Evolutionary conservation across 305 asterid species (phyloP).

Genomic region (Solanum aculeatissimum): DNA sequence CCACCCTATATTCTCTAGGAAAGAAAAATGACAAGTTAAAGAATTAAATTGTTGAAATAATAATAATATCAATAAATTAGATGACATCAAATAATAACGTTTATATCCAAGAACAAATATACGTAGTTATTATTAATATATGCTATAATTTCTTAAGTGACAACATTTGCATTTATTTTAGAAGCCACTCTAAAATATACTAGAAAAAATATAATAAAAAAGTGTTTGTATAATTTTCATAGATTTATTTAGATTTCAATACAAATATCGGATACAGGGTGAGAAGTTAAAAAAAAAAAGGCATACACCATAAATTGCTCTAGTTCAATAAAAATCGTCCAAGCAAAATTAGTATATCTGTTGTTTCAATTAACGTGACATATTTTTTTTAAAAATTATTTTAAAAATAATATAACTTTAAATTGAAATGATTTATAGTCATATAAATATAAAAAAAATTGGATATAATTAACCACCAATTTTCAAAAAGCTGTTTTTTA

Average conservation of each 20-base stretch:
- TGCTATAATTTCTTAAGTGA: not conserved
- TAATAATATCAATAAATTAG: not conserved
- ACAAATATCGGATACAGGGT: rapidly evolving
- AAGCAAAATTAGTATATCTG: not conserved
- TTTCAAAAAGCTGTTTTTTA: not conserved
- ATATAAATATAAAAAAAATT: not conserved
- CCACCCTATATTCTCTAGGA: not conserved
- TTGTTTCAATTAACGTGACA: not conserved
- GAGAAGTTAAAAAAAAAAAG: not conserved
- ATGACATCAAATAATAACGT: not conserved
- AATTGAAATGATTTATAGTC: not conserved
- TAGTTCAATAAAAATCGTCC: not conserved
- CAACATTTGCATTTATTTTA: not conserved
- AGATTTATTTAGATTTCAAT: not conserved
- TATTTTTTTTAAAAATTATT: no score
- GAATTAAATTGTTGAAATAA: not conserved
- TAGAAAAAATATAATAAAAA: not conserved
- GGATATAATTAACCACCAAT: not conserved
- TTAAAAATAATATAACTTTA: no score
- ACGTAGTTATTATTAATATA: not conserved
- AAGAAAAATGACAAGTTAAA: not conserved
- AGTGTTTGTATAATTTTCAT: not conserved
- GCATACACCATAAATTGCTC: not conserved
- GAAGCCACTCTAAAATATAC: not conserved
- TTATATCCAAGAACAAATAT: not conserved